phyloP scores from a whole-genome alignment of 2,329 filamentous ascomycete species.

The Fusarium coffeatum region DNA sequence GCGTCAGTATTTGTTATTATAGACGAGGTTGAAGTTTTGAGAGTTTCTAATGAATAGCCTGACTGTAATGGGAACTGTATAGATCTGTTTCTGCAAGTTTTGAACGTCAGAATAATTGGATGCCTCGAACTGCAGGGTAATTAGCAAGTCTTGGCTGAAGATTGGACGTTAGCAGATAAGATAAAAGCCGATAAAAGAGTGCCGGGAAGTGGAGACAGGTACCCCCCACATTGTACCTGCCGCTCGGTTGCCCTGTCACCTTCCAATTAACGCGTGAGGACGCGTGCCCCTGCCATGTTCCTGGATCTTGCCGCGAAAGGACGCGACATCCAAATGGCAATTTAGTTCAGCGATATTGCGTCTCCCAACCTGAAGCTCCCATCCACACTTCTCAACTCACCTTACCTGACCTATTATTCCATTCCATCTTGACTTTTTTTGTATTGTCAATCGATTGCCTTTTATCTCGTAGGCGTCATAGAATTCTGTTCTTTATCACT shows the following conservation, averaged over 20 bases:
- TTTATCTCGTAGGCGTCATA: neutral
- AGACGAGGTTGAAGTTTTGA: too few species aligned
- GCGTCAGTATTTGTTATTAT: too few species aligned
- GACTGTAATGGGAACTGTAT: too few species aligned
- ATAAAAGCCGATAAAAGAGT: slow-evolving; percentile 2
- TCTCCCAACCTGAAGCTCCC: slow-evolving; percentile 5
- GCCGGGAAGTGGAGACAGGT: neutral
- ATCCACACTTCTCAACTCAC: slow-evolving; percentile 1
- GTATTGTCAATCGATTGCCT: neutral
- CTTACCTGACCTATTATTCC: neutral
- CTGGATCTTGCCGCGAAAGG: slow-evolving; percentile 16
- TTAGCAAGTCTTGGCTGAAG: too few species aligned
- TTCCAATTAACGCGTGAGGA: slow-evolving; percentile 44
- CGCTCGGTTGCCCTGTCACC: slow-evolving; percentile 28
- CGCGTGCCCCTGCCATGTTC: slow-evolving; percentile 32
- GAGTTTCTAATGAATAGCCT: too few species aligned
- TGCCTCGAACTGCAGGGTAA: neutral
- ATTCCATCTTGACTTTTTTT: slow-evolving; percentile 16
- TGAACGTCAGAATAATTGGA: accelerated
- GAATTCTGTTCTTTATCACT: neutral
- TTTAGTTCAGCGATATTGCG: slow-evolving; percentile 3
- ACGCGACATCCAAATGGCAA: slow-evolving; percentile 33
- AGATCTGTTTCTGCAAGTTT: too few species aligned
- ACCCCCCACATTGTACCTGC: neutral
- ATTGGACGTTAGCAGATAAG: neutral